Evolutionary conservation across 306 rosid genomes (phyloP), one percentile per base, ranked within the genome.

Genomic region (Sicyos edulis): DNA sequence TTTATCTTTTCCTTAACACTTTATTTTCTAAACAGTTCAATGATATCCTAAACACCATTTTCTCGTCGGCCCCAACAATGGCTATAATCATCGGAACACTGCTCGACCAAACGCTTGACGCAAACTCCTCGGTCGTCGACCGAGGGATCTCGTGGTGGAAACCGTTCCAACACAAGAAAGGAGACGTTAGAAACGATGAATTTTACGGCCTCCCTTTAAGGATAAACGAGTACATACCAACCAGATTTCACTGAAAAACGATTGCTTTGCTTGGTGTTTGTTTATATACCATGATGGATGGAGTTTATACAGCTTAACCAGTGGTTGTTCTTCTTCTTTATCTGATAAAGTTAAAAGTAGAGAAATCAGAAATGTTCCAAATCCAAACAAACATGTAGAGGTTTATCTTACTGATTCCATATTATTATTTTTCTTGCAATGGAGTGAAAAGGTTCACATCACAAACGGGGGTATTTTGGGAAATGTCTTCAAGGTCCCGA

Each of bases 91-190:
- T 93, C 3, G 98, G 98, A 78, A 88, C 96, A 0, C 0, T 93
- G 34, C 74, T 93, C 1, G 98, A 93, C 80, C 89, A 84, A 82
- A 90, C 98, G 3, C 86, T 93, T 1, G 98, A 90, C 0, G 91
- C 87, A 1, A 83, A 75, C 66, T 11, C 62, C 3, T 47, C 80
- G 7, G 64, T 26, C 5, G 73, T 16, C 6, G 97, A 93, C 34
- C 85, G 98, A 78, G 98, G 98, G 75, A 16, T 93, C 60, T 85
- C 80, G 71, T 93, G 98, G 98, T 90, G 96, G 96, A 65, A 9
- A 60, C 92, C 97, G 0, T 93, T 87, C 86, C 97, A 90, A 72
- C 70, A 69, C 21, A 88, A 80, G 82, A 80, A 88, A 15, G 98
- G 98, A 66, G 98, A 93, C 71, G 68, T 10, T 74, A 79, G 97